Conservation (phyloP, 2,329 filamentous ascomycete genomes). For the Aspergillus ochraceoroseus region DNA sequence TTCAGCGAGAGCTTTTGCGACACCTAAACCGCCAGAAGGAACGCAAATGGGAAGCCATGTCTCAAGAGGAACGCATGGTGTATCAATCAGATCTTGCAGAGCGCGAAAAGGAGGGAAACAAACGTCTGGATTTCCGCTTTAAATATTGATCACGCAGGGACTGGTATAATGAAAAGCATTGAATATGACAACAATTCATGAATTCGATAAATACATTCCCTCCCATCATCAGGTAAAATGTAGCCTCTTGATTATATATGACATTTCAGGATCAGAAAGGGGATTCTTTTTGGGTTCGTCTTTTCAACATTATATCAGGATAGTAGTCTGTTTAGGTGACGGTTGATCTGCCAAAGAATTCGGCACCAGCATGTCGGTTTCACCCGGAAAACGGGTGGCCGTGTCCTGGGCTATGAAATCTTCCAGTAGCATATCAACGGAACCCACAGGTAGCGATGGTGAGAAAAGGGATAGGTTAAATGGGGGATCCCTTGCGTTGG, state of each 20-base stretch:
- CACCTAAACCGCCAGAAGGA: slow-evolving; percentile 50
- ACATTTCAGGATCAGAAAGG: too few species aligned
- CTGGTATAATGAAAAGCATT: too few species aligned
- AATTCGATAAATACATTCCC: too few species aligned
- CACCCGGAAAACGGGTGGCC: neutral
- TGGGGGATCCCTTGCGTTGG: too few species aligned
- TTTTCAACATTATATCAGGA: too few species aligned
- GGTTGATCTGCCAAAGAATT: too few species aligned
- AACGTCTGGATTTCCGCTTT: slow-evolving; percentile 51
- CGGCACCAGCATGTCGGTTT: too few species aligned
- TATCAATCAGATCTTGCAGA: slow-evolving; percentile 47
- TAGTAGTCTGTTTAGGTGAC: too few species aligned
- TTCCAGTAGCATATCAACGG: slow-evolving; percentile 10
- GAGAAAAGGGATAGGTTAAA: neutral
- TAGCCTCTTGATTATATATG: too few species aligned
- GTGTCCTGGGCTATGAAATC: slow-evolving; percentile 12
- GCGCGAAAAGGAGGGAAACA: slow-evolving; percentile 48
- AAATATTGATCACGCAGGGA: slow-evolving; percentile 34
- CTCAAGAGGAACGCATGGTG: slow-evolving; percentile 40
- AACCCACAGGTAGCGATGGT: slow-evolving; percentile 5
- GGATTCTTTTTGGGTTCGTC: too few species aligned
- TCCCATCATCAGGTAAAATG: too few species aligned
- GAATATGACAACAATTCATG: too few species aligned
- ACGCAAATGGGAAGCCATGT: slow-evolving; percentile 46
- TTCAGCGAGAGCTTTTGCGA: slow-evolving; percentile 45